Evolutionary conservation across 306 rosid genomes (phyloP).

Genomic region (Oemleria cerasiformis): DNA sequence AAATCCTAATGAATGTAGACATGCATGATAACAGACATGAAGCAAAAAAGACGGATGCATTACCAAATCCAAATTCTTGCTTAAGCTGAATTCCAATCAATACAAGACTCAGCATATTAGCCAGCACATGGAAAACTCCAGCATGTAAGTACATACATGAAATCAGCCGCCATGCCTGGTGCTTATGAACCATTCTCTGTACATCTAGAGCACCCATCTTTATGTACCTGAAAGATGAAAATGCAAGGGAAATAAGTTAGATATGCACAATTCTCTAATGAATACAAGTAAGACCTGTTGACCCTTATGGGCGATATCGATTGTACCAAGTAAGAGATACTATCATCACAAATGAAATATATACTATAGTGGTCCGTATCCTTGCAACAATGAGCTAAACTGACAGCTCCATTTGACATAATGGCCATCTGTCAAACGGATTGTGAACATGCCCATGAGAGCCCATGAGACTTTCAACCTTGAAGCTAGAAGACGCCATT

Average conservation of each 20-base stretch:
- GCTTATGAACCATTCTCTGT: slow-evolving; percentile 46
- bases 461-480: too few species aligned
- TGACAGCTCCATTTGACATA: too few species aligned
- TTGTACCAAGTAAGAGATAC: too few species aligned
- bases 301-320: background rate
- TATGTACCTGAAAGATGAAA: slow-evolving; percentile 41
- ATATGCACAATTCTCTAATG: slow-evolving; percentile 5
- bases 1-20: background rate
- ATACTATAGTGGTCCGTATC: too few species aligned
- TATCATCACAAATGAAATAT: too few species aligned
- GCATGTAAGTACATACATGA: slow-evolving; percentile 83
- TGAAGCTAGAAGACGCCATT: too few species aligned
- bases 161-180: slow-evolving; percentile 72
- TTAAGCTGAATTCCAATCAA: slow-evolving; percentile 80
- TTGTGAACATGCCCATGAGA: too few species aligned
- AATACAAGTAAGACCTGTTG: slow-evolving; percentile 8
- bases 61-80: slow-evolving; percentile 91
- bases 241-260: slow-evolving; percentile 8
- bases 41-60: slow-evolving; percentile 38
- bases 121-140: slow-evolving; percentile 73
- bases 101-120: slow-evolving; percentile 80
- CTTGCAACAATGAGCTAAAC: too few species aligned
- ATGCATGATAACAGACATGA: slow-evolving; percentile 19
- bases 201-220: slow-evolving; percentile 80
- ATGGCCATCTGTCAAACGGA: too few species aligned